A percentile compares a stretch with the other conserved stretches of the same genome.
Conservation (phyloP, 129 eudicot species). For the Tagetes patula region DNA sequence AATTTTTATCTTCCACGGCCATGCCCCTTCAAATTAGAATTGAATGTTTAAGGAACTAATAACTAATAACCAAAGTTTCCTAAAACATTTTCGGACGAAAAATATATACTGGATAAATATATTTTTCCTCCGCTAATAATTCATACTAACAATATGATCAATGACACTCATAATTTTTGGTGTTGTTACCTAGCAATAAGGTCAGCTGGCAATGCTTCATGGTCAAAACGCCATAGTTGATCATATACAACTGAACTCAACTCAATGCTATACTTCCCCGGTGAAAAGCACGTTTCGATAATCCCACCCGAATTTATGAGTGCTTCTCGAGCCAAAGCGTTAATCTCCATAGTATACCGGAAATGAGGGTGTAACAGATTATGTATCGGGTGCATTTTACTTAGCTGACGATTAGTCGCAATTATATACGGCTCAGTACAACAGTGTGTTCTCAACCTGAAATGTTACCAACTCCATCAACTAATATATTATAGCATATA, state of each 20-base stretch:
- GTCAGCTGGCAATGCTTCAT: constrained; percentile 26
- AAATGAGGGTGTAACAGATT: constrained; percentile 63
- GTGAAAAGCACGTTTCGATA: constrained; percentile 53
- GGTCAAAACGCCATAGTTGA: constrained; percentile 66
- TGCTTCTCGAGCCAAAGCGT: constrained; percentile 58
- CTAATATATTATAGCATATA: not conserved
- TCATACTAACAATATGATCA: no score
- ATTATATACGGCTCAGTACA: constrained; percentile 71
- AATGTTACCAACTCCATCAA: not conserved
- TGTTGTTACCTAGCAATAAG: constrained; percentile 27
- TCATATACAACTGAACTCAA: constrained; percentile 60
- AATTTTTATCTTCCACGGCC: constrained; percentile 67
- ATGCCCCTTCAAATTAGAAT: constrained; percentile 42
- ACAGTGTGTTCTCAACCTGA: constrained; percentile 81
- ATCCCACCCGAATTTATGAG: constrained; percentile 57
- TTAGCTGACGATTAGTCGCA: constrained; percentile 67
- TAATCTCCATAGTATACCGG: constrained; percentile 81
- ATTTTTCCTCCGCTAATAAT: no score
- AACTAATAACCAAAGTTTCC: no score
- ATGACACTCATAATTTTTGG: no score
- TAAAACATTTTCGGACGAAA: no score
- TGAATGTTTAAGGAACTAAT: no score
- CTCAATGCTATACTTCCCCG: constrained; percentile 53
- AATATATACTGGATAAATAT: no score
- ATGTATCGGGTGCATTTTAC: constrained; percentile 71